Evolutionary conservation across 768 basidiomycete species (phyloP), one percentile per base, ranked within the genome.

Genomic region (Panaeolus cyanescens): DNA sequence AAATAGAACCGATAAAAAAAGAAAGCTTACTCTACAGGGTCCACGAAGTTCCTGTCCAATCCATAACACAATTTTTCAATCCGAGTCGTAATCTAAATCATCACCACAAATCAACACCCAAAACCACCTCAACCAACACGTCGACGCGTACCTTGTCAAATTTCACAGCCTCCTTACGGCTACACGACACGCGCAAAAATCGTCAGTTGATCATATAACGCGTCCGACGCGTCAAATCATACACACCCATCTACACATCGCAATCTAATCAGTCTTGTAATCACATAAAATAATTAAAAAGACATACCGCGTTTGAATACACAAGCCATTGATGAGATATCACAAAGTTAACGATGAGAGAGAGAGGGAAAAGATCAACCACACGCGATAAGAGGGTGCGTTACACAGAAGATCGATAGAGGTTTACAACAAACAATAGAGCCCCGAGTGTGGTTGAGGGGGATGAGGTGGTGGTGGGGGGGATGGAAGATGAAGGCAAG

Each of bases 31-130:
- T 97, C 96, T 34, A 97, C 91, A 4, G 97, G 92, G 67, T 97
- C 93, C 22, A 99, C 89, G 64, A 94, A 91, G 69, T 96, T 90
- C 59, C 84, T 80, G 74, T 99, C 96, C 20, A 99, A 87, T 62
- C 97, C 97, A 74, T 99, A 99, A 70, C 95, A 97, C 17, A 99
- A 85, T 77, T 95, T 95, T 71, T 87, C 85, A 65, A 95, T 87
- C 66, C 93, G 82, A 9, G 92, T 86, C 1, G 93, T 95, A 74
- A 95, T 95, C 93, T 95, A 60, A 9, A 31, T n/a, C n/a, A n/a
- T n/a, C 17, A 59, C 12, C 37, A 53, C 42, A 31, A 9, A 50
- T 50, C 5, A 50, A 33, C 34, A 56, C 32, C 25, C 55, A 60
- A 68, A 4, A 68, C 64, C 55, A 64, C 69, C 63, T 59, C 62